phyloP scores from a whole-genome alignment of 805 yeast species.

The Sugiyamaella mastotermitis region DNA sequence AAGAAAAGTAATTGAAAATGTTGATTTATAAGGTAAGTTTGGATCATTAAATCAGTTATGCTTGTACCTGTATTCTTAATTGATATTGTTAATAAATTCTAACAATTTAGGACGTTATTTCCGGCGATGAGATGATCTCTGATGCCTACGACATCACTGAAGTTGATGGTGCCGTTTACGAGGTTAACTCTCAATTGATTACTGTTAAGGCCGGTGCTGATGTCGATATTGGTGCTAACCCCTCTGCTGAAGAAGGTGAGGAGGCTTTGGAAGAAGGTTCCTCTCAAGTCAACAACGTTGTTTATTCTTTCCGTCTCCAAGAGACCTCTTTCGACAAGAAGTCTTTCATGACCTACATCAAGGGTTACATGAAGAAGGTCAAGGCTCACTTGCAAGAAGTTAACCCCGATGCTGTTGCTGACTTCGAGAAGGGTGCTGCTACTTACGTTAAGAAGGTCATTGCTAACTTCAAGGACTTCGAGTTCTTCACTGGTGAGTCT shows the following conservation, averaged over 20 bases:
- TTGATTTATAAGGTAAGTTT: constrained; percentile 30
- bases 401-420: constrained; percentile 79
- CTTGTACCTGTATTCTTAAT: neutral
- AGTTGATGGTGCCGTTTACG: constrained; percentile 90
- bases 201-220: constrained; percentile 79
- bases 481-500: constrained; percentile 98
- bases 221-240: constrained; percentile 98
- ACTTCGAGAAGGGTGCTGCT: constrained; percentile 96
- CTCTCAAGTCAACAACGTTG: constrained; percentile 96
- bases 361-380: constrained; percentile 97
- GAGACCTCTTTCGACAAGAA: constrained; percentile 96
- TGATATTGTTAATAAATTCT: neutral
- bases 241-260: constrained; percentile 93
- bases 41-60: neutral
- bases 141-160: constrained; percentile 89
- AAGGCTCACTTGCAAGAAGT: constrained; percentile 86
- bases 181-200: constrained; percentile 94
- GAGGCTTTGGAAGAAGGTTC: constrained; percentile 81
- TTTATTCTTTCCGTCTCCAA: constrained; percentile 97
- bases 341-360: constrained; percentile 92
- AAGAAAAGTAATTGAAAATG: constrained; percentile 21
- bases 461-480: constrained; percentile 97
- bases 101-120: constrained; percentile 63
- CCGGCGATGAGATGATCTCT: constrained; percentile 89
- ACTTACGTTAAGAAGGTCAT: constrained; percentile 94